Conservation (phyloP, 305 asterid genomes). For the Fraxinus latifolia region DNA sequence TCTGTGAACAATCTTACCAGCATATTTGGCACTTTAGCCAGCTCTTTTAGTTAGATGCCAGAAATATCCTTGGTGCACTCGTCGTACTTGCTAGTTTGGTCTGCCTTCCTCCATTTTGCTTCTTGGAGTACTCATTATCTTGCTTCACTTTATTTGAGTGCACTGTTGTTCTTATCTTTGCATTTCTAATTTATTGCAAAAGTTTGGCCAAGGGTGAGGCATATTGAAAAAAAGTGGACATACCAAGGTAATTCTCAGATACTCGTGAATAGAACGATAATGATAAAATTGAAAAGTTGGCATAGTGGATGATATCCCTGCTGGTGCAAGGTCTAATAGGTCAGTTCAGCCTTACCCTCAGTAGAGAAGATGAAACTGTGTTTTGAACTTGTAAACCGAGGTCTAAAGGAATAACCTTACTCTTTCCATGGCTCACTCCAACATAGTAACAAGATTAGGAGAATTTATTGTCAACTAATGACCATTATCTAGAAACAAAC, state of each 20-base stretch:
- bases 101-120: constrained; percentile 7
- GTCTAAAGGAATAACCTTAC: background rate
- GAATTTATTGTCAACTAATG: background rate
- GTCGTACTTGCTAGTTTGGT: constrained; percentile 1
- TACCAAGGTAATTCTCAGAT: background rate
- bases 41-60: constrained; percentile 7
- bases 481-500: background rate
- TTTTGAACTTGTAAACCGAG: constrained; percentile 9
- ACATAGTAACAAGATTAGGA: background rate
- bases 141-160: background rate
- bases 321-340: constrained; percentile 5
- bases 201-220: background rate
- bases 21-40: background rate
- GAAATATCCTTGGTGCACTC: background rate
- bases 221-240: background rate
- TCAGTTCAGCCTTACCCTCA: background rate
- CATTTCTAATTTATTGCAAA: background rate
- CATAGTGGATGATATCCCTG: background rate
- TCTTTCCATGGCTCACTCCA: background rate
- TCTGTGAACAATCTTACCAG: background rate
- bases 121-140: constrained; percentile 9
- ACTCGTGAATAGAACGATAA: background rate
- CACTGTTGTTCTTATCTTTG: background rate
- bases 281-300: constrained; percentile 2
- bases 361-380: constrained; percentile 13